Base-by-base conservation (phyloP, 805 yeast species). In the Hanseniaspora jakobsenii region DNA sequence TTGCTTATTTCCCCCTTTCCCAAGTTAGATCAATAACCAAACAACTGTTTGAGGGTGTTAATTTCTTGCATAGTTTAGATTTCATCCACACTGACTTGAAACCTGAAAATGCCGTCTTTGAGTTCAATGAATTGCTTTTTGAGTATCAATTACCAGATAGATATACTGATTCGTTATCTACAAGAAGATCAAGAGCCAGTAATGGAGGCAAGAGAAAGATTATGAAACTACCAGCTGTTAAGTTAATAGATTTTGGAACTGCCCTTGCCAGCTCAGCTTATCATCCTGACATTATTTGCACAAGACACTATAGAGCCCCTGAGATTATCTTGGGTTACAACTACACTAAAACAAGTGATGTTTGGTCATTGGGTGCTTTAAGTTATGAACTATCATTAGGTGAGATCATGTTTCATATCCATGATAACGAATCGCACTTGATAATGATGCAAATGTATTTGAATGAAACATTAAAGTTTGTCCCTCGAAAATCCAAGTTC, bases 321-420 rank as follows among this genome's bases (percentile, higher is more conserved):
- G 98, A 91, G 59, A 86, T 91, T 50, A 85, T 89, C 1, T 64
- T 91, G 24, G 95, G 95, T 1, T 70, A 75, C n/a, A 95, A 96
- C 16, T 91, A 98, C 97, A 81, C 95, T 6, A 86, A 73, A 54
- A 94, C 96, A 1, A 89, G 97, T 60, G 99, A 91, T 60, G 67
- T 89, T 65, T 91, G 99, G 99, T 83, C 95, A 1, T 70, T 91
- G 35, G 99, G 95, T 1, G 89, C 97, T 60, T 84, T 91, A 13
- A 64, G 91, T 28, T 87, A 85, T 8, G 99, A 91, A 63, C 64
- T 91, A 39, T 78, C 83, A 30, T 84, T 93, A 16, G 99, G 99
- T 22, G 94, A 85, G 56, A 95, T 96, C 1, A 65, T 91, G 19
- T 91, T 89, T 62, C 86, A 84, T 52, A 91, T 97, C 1, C 95